Evolutionary conservation across 352 stramenopile species (phyloP).

Genomic region (Globisporangium apiculatum): DNA sequence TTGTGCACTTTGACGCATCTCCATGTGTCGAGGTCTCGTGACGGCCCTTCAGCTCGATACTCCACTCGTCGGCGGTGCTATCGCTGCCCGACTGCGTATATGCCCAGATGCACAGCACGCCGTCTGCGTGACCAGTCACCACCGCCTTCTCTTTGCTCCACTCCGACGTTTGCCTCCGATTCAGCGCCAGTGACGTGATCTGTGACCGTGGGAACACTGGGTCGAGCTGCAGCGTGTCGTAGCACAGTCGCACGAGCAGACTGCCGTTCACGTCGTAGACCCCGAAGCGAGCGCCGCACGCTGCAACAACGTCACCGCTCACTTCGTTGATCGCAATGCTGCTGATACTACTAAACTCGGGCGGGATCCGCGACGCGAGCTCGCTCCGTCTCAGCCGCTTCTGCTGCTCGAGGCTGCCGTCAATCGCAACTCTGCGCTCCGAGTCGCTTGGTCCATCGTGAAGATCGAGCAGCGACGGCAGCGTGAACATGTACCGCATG

Average conservation of each 20-base stretch:
- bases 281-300: constrained; percentile 34
- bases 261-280: constrained; percentile 68
- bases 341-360: constrained; percentile 17
- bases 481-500: constrained; percentile 38
- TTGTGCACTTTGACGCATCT: constrained; percentile 8
- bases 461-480: constrained; percentile 18
- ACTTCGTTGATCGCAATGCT: constrained; percentile 60
- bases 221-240: constrained; percentile 40
- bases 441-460: background rate
- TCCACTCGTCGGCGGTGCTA: constrained; percentile 30
- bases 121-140: constrained; percentile 57
- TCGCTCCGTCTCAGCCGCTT: background rate
- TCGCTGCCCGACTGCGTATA: constrained; percentile 41
- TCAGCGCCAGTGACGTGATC: constrained; percentile 45
- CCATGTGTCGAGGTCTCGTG: constrained; percentile 12
- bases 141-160: constrained; percentile 58
- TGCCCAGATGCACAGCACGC: constrained; percentile 54
- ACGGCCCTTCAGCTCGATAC: constrained; percentile 42
- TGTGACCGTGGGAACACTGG: constrained; percentile 19
- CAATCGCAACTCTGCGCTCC: background rate
- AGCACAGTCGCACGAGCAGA: constrained; percentile 38
- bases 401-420: background rate
- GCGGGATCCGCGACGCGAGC: background rate
- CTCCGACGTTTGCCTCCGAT: constrained; percentile 38
- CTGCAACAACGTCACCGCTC: constrained; percentile 52